phyloP scores from a whole-genome alignment of 2,329 filamentous ascomycete genomes.

The Fusarium poae region DNA sequence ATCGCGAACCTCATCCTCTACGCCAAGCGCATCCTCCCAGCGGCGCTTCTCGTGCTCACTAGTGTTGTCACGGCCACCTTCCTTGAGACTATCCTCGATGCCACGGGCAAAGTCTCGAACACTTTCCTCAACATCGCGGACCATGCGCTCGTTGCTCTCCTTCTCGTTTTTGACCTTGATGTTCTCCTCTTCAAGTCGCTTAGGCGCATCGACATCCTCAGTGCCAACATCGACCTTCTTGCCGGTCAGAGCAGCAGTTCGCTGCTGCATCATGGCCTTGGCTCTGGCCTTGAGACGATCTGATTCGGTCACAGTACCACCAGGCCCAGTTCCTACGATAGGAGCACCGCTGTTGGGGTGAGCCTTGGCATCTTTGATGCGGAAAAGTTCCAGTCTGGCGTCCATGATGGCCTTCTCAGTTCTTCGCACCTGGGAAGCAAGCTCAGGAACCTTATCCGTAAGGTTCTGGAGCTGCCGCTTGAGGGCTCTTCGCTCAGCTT shows the following conservation, averaged over 20 bases:
- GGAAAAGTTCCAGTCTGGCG: conserved; percentile 90
- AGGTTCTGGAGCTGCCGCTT: conserved; percentile 90
- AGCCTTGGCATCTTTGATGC: conserved; percentile 91
- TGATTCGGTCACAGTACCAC: conserved; percentile 89
- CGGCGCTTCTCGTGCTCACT: conserved; percentile 91
- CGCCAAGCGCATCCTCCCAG: conserved; percentile 96
- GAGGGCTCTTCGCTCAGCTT: conserved; percentile 86
- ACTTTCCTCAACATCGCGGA: conserved; percentile 95
- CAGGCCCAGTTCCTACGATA: conserved; percentile 93
- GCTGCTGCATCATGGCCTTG: conserved; percentile 98
- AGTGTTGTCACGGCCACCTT: conserved; percentile 78
- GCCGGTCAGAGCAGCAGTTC: conserved; percentile 90
- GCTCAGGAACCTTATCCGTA: conserved; percentile 89
- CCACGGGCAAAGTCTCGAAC: conserved; percentile 88
- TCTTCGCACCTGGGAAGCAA: conserved; percentile 91
- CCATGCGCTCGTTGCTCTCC: conserved; percentile 96
- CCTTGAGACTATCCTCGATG: conserved; percentile 89
- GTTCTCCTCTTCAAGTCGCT: conserved; percentile 89
- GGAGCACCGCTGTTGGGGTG: conserved; percentile 83
- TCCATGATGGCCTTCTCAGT: conserved; percentile 95
- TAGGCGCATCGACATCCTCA: conserved; percentile 83
- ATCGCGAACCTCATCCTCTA: conserved; percentile 96
- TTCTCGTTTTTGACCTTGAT: conserved; percentile 84
- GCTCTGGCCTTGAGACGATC: conserved; percentile 95
- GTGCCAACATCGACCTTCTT: conserved; percentile 77